Evolutionary conservation across 2,329 filamentous ascomycete species (phyloP).

Genomic region (Colletotrichum sp.): DNA sequence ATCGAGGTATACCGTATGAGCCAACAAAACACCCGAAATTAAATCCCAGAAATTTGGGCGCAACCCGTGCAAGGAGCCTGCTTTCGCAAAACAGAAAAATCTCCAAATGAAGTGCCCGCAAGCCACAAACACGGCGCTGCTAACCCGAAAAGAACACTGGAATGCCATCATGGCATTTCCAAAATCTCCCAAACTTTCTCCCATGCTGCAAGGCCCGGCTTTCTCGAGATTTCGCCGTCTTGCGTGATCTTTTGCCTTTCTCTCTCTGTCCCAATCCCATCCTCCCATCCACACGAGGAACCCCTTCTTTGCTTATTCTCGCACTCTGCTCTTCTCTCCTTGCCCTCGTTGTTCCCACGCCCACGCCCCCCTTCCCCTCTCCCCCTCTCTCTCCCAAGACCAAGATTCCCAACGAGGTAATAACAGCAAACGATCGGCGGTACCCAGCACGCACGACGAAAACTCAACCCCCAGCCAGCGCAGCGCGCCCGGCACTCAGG

Average conservation of each 20-base stretch:
- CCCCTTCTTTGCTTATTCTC: neutral
- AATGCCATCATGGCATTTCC: slow-evolving; percentile 13
- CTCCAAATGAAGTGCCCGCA: neutral
- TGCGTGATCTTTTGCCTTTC: neutral
- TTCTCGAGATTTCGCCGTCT: neutral
- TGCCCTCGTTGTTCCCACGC: neutral
- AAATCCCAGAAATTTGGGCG: neutral
- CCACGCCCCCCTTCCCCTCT: neutral
- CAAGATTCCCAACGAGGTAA: neutral
- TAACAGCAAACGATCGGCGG: slow-evolving; percentile 11
- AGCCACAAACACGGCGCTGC: neutral
- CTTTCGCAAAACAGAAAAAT: neutral
- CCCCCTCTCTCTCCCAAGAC: neutral
- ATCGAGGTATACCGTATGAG: neutral
- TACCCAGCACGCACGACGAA: neutral
- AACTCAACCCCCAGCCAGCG: neutral
- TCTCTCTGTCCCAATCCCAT: neutral
- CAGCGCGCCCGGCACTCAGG: neutral
- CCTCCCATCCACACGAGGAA: neutral
- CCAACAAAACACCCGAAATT: neutral
- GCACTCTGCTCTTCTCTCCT: neutral
- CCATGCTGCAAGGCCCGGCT: neutral
- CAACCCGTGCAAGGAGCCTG: neutral
- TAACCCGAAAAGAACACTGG: neutral
- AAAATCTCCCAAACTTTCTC: neutral